These are phyloP conservation scores for Arthroderma sp. DNA, from an alignment of 2,329 filamentous ascomycete genomes.

Conservation along the genomic window DNA sequence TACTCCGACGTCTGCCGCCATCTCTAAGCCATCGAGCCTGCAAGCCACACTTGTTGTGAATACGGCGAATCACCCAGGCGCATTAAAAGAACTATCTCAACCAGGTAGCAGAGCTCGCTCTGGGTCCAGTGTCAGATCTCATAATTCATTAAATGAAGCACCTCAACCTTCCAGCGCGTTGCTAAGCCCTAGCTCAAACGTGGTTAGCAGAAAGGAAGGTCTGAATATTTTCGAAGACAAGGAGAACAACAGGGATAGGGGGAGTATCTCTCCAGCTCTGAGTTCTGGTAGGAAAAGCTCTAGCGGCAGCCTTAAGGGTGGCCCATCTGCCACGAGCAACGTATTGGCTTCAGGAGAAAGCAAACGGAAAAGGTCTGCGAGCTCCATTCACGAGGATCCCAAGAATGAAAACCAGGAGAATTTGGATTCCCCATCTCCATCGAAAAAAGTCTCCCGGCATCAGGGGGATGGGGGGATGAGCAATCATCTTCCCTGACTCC, in stretches of 20 bases:
- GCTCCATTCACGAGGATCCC: constrained; percentile 2
- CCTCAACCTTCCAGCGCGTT: constrained; percentile 14
- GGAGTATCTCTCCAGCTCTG: constrained; percentile 3
- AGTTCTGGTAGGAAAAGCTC: constrained; percentile 3
- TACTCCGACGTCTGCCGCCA: constrained; percentile 12
- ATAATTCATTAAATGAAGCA: constrained; percentile 11
- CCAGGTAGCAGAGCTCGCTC: constrained; percentile 20
- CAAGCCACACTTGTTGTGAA: not conserved
- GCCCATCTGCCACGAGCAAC: not conserved
- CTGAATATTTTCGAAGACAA: constrained; percentile 3
- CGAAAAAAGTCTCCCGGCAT: constrained; percentile 13
- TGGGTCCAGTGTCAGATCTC: constrained; percentile 20
- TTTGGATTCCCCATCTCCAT: constrained; percentile 6
- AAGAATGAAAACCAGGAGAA: constrained; percentile 2
- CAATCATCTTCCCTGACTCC: too few species aligned
- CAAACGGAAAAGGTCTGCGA: constrained; percentile 15
- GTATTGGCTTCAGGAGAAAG: constrained; percentile 12
- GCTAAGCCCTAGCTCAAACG: constrained; percentile 20
- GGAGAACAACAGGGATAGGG: constrained; percentile 3
- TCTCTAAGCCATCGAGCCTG: not conserved
- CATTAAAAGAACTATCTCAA: constrained; percentile 19
- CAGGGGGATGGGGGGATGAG: constrained; percentile 1
- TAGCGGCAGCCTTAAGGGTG: constrained; percentile 9
- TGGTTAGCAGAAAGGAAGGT: constrained; percentile 24
- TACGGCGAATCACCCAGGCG: constrained; percentile 11